Percentiles rank a stretch among this genome's conserved stretches.
Conservation (phyloP, 768 basidiomycete species). For the Pluteus cervinus region DNA sequence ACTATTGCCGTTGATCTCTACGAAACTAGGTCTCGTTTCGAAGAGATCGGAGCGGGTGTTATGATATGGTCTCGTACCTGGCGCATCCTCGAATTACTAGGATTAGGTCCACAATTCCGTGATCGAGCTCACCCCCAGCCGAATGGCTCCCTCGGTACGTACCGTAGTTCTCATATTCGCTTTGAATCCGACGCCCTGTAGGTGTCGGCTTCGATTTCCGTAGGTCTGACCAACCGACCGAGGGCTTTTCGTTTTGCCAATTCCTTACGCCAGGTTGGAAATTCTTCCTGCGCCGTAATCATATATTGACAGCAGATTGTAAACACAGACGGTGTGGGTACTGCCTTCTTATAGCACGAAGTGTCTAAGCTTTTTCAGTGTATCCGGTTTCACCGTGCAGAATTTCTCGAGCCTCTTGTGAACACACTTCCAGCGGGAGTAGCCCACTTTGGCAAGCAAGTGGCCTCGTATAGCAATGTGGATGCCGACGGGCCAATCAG, state of each 20-base stretch:
- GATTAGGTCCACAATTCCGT: slow-evolving; percentile 25
- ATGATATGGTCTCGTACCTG: slow-evolving; percentile 43
- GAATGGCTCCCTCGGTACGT: slow-evolving; percentile 22
- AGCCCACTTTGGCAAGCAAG: slow-evolving; percentile 32
- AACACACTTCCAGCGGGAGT: slow-evolving; percentile 24
- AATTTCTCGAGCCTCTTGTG: slow-evolving; percentile 38
- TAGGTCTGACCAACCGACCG: slow-evolving; percentile 31
- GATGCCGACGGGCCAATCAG: slow-evolving; percentile 11
- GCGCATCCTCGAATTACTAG: slow-evolving; percentile 37
- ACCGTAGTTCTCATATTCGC: not conserved
- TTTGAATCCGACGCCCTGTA: slow-evolving; percentile 10
- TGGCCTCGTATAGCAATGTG: slow-evolving; percentile 19
- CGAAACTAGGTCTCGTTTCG: slow-evolving; percentile 40
- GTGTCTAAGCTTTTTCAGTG: slow-evolving; percentile 13
- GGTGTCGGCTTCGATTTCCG: slow-evolving; percentile 41
- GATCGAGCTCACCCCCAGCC: slow-evolving; percentile 28
- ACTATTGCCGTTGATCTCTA: slow-evolving; percentile 37
- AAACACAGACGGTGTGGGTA: slow-evolving; percentile 21
- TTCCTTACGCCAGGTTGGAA: slow-evolving; percentile 35
- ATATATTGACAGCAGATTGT: not conserved
- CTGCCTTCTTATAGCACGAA: slow-evolving; percentile 2
- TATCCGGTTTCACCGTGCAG: slow-evolving; percentile 43
- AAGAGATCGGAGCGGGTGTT: slow-evolving; percentile 44
- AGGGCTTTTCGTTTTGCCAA: slow-evolving; percentile 33
- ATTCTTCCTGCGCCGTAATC: not conserved